Percentiles rank a stretch among this genome's conserved stretches.
Conservation (phyloP, 179 eudicot species). For the Silene coronaria region DNA sequence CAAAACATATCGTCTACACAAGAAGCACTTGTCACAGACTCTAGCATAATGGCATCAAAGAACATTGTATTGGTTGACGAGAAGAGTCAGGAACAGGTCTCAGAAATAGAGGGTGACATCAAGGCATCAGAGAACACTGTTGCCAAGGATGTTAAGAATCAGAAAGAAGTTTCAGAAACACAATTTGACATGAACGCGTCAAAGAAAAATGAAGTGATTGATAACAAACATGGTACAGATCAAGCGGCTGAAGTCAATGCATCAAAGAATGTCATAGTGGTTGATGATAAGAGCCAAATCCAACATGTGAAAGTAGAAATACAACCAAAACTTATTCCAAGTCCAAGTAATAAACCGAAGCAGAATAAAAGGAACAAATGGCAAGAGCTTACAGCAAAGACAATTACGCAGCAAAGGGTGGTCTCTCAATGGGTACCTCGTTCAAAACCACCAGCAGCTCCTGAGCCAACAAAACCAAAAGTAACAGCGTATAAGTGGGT, state of each 20-base stretch:
- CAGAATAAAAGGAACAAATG: slow-evolving; percentile 31
- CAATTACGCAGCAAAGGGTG: slow-evolving; percentile 37
- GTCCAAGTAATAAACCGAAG: slow-evolving; percentile 20
- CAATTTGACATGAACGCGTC: not conserved
- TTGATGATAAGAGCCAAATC: slow-evolving; percentile 21
- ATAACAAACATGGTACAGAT: not conserved
- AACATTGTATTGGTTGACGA: not conserved
- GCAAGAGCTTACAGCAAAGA: slow-evolving; percentile 39
- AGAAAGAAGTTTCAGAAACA: not conserved
- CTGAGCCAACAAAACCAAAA: slow-evolving; percentile 29
- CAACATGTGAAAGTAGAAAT: slow-evolving; percentile 30
- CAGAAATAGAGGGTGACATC: not conserved
- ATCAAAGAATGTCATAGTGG: slow-evolving; percentile 19
- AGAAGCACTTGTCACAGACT: not conserved
- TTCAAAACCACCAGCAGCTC: slow-evolving; percentile 16
- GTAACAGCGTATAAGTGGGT: slow-evolving; percentile 35
- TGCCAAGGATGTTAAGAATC: not conserved
- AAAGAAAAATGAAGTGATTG: not conserved
- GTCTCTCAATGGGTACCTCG: slow-evolving; percentile 42
- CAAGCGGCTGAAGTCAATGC: slow-evolving; percentile 8
- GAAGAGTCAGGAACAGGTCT: not conserved
- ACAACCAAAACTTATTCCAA: slow-evolving; percentile 22
- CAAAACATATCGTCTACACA: no score
- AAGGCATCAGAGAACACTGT: not conserved
- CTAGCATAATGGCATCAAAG: not conserved